Evolutionary conservation across 1,284 basidiomycete species (phyloP), one percentile per base, ranked within the genome.

Genomic region (Clitocybe nebularis): DNA sequence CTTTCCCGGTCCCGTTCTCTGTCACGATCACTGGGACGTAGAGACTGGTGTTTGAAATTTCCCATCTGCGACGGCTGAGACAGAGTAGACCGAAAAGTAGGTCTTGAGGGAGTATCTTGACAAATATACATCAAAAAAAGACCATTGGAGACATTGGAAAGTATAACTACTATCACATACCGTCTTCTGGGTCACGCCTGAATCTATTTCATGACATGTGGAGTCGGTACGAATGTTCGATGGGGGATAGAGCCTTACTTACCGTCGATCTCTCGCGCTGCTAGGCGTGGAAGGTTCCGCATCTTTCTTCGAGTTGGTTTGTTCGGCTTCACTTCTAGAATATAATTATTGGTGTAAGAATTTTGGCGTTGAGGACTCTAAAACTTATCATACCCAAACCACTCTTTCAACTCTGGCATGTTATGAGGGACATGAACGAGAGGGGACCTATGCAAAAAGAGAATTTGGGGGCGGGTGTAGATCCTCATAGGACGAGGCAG

Each of bases 61-160:
- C 89, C 88, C 87, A 90, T 90, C 66, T 89, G 87, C 30, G 88
- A 88, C 22, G 85, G 84, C 54, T 90, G 87, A 24, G 84, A 77
- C 36, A 85, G 69, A 10, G 80, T 69, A 14, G 83, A 74, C 24
- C 86, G 79, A 58, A 88, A 89, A 4, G 79, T 74, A 19, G 82
- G 75, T 41, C 86, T 74, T 8, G 77, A 56, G 36, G 79, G 63
- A 40, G 69, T 62, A 64, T 84, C 77, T n/a, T n/a, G n/a, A n/a
- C n/a, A n/a, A n/a, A n/a, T n/a, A n/a, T n/a, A n/a, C n/a, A n/a
- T n/a, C n/a, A n/a, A n/a, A n/a, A n/a, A n/a, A n/a, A n/a, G n/a
- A n/a, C n/a, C n/a, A n/a, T n/a, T n/a, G 44, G 39, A 21, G 41
- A 21, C 38, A 20, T 29, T 13, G 29, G 33, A 43, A 37, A 21